Evolutionary conservation across 176 grass and related monocot species (phyloP).

Genomic region (Canna indica): DNA sequence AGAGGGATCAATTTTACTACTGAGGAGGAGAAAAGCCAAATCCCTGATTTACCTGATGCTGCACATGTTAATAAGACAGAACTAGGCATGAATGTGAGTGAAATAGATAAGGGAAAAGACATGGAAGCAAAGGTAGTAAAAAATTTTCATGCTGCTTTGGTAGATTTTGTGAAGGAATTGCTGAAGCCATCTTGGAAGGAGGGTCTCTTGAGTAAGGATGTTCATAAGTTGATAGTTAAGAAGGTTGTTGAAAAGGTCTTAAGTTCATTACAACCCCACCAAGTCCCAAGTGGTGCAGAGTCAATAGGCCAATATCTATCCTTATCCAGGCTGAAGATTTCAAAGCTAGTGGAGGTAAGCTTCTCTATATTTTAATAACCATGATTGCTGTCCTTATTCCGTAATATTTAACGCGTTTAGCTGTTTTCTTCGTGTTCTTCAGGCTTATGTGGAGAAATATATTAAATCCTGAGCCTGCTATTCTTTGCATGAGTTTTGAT

Average conservation of each 20-base stretch:
- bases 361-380: not conserved
- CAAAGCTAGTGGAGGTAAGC: conserved; percentile 53
- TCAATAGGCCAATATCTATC: conserved; percentile 31
- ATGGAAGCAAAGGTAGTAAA: conserved; percentile 1
- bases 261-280: conserved; percentile 34
- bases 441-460: conserved; percentile 4
- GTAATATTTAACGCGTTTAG: not conserved
- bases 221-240: conserved; percentile 50
- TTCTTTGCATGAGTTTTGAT: not conserved
- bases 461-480: not conserved
- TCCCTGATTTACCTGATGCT: not conserved
- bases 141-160: conserved; percentile 38
- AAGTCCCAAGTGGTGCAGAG: conserved; percentile 34
- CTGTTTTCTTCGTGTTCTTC: not conserved
- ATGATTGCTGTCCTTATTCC: not conserved
- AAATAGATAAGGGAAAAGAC: conserved; percentile 7
- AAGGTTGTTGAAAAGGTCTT: conserved; percentile 55
- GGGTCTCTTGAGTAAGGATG: conserved; percentile 49
- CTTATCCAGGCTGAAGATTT: conserved; percentile 34
- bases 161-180: conserved; percentile 59
- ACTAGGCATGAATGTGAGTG: not conserved
- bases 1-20: conserved; percentile 15
- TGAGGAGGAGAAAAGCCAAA: conserved; percentile 19
- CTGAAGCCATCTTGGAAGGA: conserved; percentile 56
- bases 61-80: not conserved